Conservation (phyloP, 805 yeast species). For the Monosporozyma aerobia region DNA sequence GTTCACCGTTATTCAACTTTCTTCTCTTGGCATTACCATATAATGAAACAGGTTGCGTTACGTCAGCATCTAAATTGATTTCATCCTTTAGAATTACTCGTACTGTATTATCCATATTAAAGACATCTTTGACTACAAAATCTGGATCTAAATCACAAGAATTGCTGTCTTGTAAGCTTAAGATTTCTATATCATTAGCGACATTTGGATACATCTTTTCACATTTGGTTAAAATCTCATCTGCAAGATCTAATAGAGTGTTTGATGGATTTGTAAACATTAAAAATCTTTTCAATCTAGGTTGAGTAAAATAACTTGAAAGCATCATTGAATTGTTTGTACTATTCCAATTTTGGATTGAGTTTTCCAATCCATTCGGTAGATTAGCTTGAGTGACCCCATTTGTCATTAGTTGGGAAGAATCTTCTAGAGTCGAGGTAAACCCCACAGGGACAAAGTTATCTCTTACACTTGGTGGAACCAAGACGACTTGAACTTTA, state of each 20-base stretch:
- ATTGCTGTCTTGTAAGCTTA: slow-evolving; percentile 56
- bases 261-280: slow-evolving; percentile 48
- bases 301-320: slow-evolving; percentile 8
- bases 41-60: slow-evolving; percentile 16
- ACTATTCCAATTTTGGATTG: slow-evolving; percentile 4
- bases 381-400: slow-evolving; percentile 2
- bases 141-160: slow-evolving; percentile 78
- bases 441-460: slow-evolving; percentile 14
- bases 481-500: slow-evolving; percentile 37
- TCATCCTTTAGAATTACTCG: slow-evolving; percentile 38
- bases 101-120: slow-evolving; percentile 41
- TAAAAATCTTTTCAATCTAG: slow-evolving; percentile 43
- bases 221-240: slow-evolving; percentile 48
- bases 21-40: slow-evolving; percentile 18
- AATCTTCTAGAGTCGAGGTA: slow-evolving; percentile 15
- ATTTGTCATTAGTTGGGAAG: slow-evolving; percentile 20
- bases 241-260: slow-evolving; percentile 40
- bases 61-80: slow-evolving; percentile 22
- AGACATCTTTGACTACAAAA: slow-evolving; percentile 54
- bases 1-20: slow-evolving; percentile 16
- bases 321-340: slow-evolving; percentile 9
- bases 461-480: slow-evolving; percentile 32
- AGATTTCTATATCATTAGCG: slow-evolving; percentile 44
- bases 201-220: slow-evolving; percentile 52
- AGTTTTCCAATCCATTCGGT: slow-evolving; percentile 10